A percentile compares a stretch with the other conserved stretches of the same genome.
Conservation (phyloP, 305 asterid species). For the Solanum hybrid region DNA sequence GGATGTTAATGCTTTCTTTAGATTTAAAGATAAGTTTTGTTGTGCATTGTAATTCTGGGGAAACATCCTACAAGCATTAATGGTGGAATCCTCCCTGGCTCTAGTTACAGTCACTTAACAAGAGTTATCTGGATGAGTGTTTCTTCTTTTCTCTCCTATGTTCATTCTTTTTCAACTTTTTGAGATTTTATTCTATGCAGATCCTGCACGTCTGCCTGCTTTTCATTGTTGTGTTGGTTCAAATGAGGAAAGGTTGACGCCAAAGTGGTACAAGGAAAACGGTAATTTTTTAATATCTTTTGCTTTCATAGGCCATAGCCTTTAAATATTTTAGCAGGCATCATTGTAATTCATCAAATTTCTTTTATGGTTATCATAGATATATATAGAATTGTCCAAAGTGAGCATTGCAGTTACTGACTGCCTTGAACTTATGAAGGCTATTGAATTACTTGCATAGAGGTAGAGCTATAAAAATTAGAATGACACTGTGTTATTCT, state of each 20-base stretch:
- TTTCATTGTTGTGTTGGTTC: slow-evolving; percentile 81
- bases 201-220: slow-evolving; percentile 66
- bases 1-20: neutral
- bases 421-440: neutral
- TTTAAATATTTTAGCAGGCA: neutral
- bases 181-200: slow-evolving; percentile 28
- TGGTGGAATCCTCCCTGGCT: neutral
- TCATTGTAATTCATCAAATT: neutral
- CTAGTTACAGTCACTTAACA: neutral
- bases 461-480: neutral
- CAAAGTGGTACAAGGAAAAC: slow-evolving; percentile 71
- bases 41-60: neutral
- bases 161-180: neutral
- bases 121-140: neutral
- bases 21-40: neutral
- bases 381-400: neutral
- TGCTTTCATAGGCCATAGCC: neutral
- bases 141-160: neutral
- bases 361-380: neutral
- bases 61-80: neutral
- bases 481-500: neutral
- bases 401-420: neutral
- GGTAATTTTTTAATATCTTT: slow-evolving; percentile 29
- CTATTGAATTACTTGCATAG: neutral
- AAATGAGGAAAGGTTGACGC: slow-evolving; percentile 59